A percentile compares a stretch with the other conserved stretches of the same genome.
These are phyloP conservation scores for Botrytis tulipae DNA, from an alignment of 2,329 filamentous ascomycete species.

Conservation along the genomic window DNA sequence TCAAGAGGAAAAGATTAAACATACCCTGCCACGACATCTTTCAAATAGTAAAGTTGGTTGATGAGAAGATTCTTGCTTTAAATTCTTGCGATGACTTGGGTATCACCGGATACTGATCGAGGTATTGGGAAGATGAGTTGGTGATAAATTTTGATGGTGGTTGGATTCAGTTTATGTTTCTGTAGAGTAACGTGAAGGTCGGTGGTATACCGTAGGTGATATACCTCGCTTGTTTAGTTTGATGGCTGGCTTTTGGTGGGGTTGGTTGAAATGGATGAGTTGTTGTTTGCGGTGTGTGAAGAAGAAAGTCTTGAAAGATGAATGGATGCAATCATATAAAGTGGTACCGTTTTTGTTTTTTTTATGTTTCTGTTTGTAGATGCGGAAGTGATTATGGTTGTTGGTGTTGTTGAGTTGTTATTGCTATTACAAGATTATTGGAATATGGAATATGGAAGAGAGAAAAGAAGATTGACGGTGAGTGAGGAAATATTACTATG, in stretches of 20 bases:
- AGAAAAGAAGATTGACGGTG: background rate
- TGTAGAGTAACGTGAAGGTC: conserved; percentile 3
- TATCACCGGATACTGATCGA: background rate
- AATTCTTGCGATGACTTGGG: background rate
- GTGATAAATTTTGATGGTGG: conserved; percentile 15
- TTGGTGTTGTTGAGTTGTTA: background rate
- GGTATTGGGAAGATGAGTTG: background rate
- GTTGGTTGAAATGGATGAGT: conserved; percentile 13
- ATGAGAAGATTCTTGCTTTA: background rate
- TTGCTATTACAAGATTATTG: background rate
- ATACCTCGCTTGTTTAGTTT: conserved; percentile 18
- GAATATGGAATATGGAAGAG: background rate
- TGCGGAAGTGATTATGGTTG: background rate
- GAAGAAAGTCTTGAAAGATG: background rate
- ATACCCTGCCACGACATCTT: conserved; percentile 76
- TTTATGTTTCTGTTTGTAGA: background rate
- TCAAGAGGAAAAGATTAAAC: conserved; percentile 29
- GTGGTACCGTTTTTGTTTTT: background rate
- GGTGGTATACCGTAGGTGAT: background rate
- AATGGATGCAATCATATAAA: conserved; percentile 16
- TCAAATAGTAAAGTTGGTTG: conserved; percentile 22
- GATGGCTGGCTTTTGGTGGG: conserved; percentile 18
- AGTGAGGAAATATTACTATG: background rate
- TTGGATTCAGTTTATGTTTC: conserved; percentile 6
- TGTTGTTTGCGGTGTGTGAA: conserved; percentile 20